Evolutionary conservation across 495 filamentous ascomycete species (phyloP), one percentile per base, ranked within the genome.

Genomic region (Lepidopterella palustris): DNA sequence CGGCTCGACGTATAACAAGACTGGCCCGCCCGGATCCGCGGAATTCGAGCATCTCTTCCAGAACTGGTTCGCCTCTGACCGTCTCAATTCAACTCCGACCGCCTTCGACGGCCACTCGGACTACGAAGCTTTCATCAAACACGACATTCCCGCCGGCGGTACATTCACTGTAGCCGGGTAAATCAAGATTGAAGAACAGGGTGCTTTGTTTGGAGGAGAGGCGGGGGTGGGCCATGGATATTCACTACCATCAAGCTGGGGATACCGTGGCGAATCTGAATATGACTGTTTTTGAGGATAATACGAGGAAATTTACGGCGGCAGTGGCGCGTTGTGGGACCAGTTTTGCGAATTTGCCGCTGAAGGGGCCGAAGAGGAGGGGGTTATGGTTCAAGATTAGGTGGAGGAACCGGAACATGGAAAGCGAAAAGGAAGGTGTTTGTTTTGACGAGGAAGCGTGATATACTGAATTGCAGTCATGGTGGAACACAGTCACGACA

Each of bases 91-190:
- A 39, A 74, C 78, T 3, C 72, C 81, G 0, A 80, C 82, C 21
- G 77, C 67, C 1, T 88, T 89, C 60, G 72, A 77, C 66, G 85
- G 83, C 21, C 82, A 85, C 31, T 84, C 79, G 51, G 87, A 90
- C 71, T 88, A 90, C 67, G 79, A 76, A 15, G 79, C 85, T 0
- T 89, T 90, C 70, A 77, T 86, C 31, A 79, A 82, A 26, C 76
- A 71, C 15, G 82, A 83, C 39, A 81, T 89, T 45, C 80, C 87
- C 0, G 74, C 75, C 9, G 86, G 86, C 42, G 87, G 86, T 4
- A 68, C 87, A 23, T 86, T 85, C 70, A 87, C 86, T 20, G 87
- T 86, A 24, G 85, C 87, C 9, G 87, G 89, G 66, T 79, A 71
- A 5, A 47, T 80, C 66, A 89, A 87, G 76, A 88, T 84, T 1